Percentiles rank a stretch among this genome's conserved stretches.
phyloP scores from a whole-genome alignment of 768 basidiomycete genomes.

The Leccinum uliginosum region DNA sequence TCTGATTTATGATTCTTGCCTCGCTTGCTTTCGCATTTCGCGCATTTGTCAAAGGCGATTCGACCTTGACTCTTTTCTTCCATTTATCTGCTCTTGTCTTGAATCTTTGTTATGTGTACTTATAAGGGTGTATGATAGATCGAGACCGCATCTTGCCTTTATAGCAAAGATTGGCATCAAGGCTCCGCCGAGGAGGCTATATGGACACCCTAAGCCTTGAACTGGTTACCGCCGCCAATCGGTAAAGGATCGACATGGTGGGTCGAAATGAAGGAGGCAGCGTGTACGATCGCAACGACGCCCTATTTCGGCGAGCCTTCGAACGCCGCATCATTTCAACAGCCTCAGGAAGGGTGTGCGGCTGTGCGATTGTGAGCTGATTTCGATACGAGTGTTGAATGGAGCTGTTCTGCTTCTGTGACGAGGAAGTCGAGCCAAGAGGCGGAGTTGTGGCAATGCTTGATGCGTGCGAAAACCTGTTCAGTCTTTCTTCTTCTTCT shows the following conservation, averaged over 20 bases:
- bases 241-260: conserved; percentile 20
- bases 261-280: conserved; percentile 19
- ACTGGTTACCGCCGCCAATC: conserved; percentile 7
- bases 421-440: background rate
- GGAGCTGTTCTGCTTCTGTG: conserved; percentile 7
- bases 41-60: conserved; percentile 6
- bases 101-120: conserved; percentile 27
- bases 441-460: background rate
- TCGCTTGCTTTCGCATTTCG: conserved; percentile 22
- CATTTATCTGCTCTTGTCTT: conserved; percentile 10
- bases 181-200: too few species aligned
- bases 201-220: too few species aligned
- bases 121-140: conserved; percentile 25
- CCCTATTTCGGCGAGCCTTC: conserved; percentile 32
- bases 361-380: conserved; percentile 1
- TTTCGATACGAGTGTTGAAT: background rate
- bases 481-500: background rate
- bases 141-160: conserved; percentile 11
- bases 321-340: conserved; percentile 34
- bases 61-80: conserved; percentile 1
- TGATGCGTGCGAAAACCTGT: background rate
- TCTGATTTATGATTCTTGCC: conserved; percentile 29
- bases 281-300: conserved; percentile 23
- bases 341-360: conserved; percentile 24
- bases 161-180: conserved; percentile 4